Conservation (phyloP, 495 filamentous ascomycete genomes). For the Neurospora sp. region DNA sequence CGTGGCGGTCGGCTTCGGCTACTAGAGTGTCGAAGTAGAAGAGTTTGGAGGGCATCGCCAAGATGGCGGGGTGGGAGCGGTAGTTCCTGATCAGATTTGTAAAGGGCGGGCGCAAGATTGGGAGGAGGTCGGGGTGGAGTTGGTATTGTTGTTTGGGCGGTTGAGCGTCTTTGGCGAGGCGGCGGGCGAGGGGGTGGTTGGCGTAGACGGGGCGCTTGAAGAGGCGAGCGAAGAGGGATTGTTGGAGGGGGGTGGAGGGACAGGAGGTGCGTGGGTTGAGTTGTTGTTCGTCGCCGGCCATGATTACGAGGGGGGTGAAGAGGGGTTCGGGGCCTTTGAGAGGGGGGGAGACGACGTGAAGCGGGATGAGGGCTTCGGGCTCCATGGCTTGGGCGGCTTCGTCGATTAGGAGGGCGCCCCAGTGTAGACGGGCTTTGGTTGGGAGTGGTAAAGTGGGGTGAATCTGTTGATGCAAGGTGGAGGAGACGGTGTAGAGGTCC, state of each 20-base stretch:
- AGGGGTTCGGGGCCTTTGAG: conserved; percentile 10
- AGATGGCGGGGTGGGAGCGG: conserved; percentile 47
- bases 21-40: conserved; percentile 47
- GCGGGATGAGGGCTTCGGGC: conserved; percentile 39
- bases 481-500: conserved; percentile 18
- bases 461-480: conserved; percentile 2
- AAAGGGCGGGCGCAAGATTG: conserved; percentile 37
- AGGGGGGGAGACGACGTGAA: conserved; percentile 43
- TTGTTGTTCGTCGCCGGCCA: conserved; percentile 49
- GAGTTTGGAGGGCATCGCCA: conserved; percentile 40
- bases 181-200: conserved; percentile 39
- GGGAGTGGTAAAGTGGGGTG: conserved; percentile 9
- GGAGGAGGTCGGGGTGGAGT: conserved; percentile 11
- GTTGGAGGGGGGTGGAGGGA: conserved; percentile 27
- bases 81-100: conserved; percentile 49
- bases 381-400: conserved; percentile 51
- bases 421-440: conserved; percentile 29
- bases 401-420: conserved; percentile 45
- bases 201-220: conserved; percentile 35
- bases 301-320: conserved; percentile 36
- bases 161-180: conserved; percentile 2
- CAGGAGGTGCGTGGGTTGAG: conserved; percentile 40
- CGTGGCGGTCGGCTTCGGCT: conserved; percentile 25
- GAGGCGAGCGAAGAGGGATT: conserved; percentile 43
- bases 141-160: conserved; percentile 1